These are phyloP conservation scores for Morella rubra DNA, from an alignment of 306 rosid genomes.

Conservation along the genomic window DNA sequence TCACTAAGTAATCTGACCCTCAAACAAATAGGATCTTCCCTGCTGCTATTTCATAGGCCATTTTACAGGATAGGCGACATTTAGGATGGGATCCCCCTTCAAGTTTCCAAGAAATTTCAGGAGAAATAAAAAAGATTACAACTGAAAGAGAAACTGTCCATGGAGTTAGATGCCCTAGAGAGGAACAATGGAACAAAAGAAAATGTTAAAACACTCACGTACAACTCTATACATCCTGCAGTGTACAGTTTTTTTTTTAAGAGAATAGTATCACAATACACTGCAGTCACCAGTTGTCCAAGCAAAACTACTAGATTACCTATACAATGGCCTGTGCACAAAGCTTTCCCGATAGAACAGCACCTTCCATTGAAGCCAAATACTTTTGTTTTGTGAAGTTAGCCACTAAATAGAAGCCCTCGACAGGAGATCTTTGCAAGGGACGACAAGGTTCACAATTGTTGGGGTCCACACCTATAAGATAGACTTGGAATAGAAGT, in stretches of 20 bases:
- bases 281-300: slow-evolving; percentile 13
- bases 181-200: background rate
- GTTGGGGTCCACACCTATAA: no score
- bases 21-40: background rate
- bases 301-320: slow-evolving; percentile 41
- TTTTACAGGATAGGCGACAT: background rate
- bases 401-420: slow-evolving; percentile 91
- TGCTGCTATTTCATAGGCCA: background rate
- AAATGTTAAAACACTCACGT: background rate
- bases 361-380: slow-evolving; percentile 99
- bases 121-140: no score
- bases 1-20: background rate
- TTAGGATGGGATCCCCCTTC: background rate
- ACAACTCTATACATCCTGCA: no score
- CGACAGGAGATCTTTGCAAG: slow-evolving; percentile 83
- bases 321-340: slow-evolving; percentile 94
- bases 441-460: slow-evolving; percentile 94
- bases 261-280: background rate
- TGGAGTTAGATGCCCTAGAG: background rate
- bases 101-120: background rate
- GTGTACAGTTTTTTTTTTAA: no score
- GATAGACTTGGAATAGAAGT: no score
- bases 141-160: background rate
- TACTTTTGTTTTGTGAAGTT: slow-evolving; percentile 95
- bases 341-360: slow-evolving; percentile 91